A percentile compares a stretch with the other conserved stretches of the same genome.
Evolutionary conservation across 108 stramenopile species (phyloP).

Genomic region (Fragilariopsis cylindrus): DNA sequence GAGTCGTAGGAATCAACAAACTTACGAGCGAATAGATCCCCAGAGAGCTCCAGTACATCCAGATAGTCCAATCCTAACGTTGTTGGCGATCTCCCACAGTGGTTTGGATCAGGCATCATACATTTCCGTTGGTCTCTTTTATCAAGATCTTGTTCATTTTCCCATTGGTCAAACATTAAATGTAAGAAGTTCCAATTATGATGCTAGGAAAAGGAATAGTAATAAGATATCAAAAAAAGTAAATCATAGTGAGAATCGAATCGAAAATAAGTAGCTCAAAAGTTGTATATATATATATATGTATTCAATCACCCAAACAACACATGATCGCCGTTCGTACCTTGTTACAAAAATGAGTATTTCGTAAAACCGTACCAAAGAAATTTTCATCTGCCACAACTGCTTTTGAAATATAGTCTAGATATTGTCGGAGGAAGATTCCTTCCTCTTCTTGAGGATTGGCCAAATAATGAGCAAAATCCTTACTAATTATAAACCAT

Average conservation of each 20-base stretch:
- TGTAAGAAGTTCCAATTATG: constrained; percentile 91
- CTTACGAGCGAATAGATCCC: constrained; percentile 89
- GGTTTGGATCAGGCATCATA: constrained; percentile 80
- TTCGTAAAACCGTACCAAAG: constrained; percentile 91
- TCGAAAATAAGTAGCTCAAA: too few species aligned
- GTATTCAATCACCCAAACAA: not conserved
- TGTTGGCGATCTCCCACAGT: constrained; percentile 90
- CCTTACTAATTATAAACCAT: constrained; percentile 93
- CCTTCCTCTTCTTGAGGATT: constrained; percentile 51
- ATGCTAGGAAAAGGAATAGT: constrained; percentile 27
- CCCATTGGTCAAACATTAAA: constrained; percentile 92
- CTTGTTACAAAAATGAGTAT: constrained; percentile 83
- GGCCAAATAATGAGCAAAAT: constrained; percentile 86
- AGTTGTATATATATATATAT: too few species aligned
- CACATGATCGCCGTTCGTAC: not conserved
- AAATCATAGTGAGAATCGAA: too few species aligned
- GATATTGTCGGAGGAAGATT: constrained; percentile 71
- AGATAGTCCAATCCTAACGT: constrained; percentile 84
- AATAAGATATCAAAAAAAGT: too few species aligned
- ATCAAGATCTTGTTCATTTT: constrained; percentile 65
- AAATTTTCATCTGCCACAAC: constrained; percentile 96
- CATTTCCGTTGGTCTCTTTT: constrained; percentile 84
- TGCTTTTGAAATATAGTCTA: constrained; percentile 82
- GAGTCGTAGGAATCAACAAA: constrained; percentile 69
- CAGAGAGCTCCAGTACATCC: constrained; percentile 77